Evolutionary conservation across 441 rosid species (phyloP).

Genomic region (Populus hybrid): DNA sequence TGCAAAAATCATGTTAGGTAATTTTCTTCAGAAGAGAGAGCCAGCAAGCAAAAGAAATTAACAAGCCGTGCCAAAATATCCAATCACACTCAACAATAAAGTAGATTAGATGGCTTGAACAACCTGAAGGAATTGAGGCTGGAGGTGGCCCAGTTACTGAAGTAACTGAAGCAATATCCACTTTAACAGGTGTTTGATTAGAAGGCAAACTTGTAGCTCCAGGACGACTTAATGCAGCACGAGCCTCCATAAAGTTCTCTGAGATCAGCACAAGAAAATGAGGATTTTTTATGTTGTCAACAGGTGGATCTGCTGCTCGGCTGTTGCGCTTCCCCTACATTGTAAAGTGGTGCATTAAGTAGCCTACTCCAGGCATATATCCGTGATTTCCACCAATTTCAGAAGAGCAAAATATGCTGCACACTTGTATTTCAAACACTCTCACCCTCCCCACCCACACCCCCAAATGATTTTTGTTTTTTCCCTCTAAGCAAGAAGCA

Average conservation of each 20-base stretch:
- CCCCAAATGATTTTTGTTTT: background rate
- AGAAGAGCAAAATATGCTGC: background rate
- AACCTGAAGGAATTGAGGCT: constrained; percentile 68
- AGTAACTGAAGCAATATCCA: constrained; percentile 70
- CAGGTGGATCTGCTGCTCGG: constrained; percentile 60
- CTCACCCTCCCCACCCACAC: background rate
- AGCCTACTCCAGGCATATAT: constrained; percentile 9
- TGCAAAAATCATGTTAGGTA: background rate
- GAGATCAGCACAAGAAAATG: constrained; percentile 84
- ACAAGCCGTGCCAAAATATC: constrained; percentile 7
- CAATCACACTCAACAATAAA: background rate
- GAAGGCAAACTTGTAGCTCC: constrained; percentile 62
- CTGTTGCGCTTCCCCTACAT: constrained; percentile 76
- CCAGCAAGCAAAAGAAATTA: background rate
- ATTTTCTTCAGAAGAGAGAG: background rate
- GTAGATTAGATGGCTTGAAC: constrained; percentile 18
- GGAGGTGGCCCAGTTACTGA: constrained; percentile 65
- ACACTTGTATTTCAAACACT: background rate
- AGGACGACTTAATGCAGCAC: constrained; percentile 75
- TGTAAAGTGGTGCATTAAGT: constrained; percentile 17
- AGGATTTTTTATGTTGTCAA: constrained; percentile 66
- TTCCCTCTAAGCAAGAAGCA: background rate
- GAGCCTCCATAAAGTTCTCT: constrained; percentile 88
- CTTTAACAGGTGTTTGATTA: constrained; percentile 72
- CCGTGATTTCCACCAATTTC: background rate